Evolutionary conservation across 2,329 filamentous ascomycete genomes (phyloP).

Genomic region (Ilyonectria destructans): DNA sequence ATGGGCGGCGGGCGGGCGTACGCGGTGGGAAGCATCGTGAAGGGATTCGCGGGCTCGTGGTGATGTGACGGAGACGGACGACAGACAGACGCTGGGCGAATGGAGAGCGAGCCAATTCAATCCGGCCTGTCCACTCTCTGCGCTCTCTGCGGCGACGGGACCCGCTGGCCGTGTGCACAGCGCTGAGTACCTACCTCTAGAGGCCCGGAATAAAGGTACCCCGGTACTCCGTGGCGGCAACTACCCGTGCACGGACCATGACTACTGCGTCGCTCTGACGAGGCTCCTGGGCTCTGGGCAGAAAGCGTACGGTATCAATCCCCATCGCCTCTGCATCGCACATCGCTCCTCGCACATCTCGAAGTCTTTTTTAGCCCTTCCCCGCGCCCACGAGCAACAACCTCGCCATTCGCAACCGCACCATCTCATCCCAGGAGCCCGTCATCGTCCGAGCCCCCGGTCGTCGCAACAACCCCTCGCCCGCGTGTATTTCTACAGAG

Average conservation of each 20-base stretch:
- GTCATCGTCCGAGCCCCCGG: conserved; percentile 31
- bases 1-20: conserved; percentile 41
- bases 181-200: neutral
- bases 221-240: conserved; percentile 40
- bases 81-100: conserved; percentile 44
- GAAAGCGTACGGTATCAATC: conserved; percentile 32
- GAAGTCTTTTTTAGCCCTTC: neutral
- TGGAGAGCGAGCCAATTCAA: conserved; percentile 53
- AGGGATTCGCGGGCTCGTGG: conserved; percentile 43
- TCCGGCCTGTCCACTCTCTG: conserved; percentile 40
- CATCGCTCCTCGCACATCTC: conserved; percentile 10
- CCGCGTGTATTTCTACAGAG: conserved; percentile 26
- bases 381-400: conserved; percentile 15
- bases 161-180: neutral
- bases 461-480: conserved; percentile 19
- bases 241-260: conserved; percentile 42
- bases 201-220: conserved; percentile 44
- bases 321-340: conserved; percentile 18
- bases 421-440: conserved; percentile 1
- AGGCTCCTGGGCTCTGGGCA: conserved; percentile 29
- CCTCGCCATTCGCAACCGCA: conserved; percentile 9
- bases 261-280: neutral
- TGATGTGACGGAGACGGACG: conserved; percentile 46
- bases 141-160: neutral
- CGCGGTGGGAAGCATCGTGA: conserved; percentile 60